Percentiles rank a stretch among this genome's conserved stretches.
These are phyloP conservation scores for Rhododendron griersonianum DNA, from an alignment of 148 eudicot genomes.

Conservation along the genomic window DNA sequence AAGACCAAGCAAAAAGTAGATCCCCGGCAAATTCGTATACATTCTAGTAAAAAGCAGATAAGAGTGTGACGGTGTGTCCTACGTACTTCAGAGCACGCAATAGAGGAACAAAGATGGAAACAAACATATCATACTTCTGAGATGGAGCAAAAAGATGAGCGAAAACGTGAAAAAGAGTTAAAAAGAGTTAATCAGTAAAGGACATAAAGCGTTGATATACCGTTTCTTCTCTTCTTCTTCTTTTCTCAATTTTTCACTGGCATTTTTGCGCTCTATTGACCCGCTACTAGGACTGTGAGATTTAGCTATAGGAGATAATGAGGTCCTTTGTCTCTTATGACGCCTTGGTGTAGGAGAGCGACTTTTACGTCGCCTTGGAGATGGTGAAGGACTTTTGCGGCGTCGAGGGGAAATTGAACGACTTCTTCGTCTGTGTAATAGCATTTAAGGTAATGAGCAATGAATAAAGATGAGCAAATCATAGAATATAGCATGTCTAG, in stretches of 20 bases:
- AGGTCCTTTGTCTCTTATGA: constrained; percentile 47
- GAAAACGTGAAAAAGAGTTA: not conserved
- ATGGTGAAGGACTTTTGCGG: constrained; percentile 61
- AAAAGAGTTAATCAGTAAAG: constrained; percentile 4
- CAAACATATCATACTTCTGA: not conserved
- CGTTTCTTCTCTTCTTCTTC: constrained; percentile 86
- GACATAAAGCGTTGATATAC: constrained; percentile 30
- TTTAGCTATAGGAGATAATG: constrained; percentile 52
- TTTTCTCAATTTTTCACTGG: constrained; percentile 62
- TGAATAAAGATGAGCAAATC: constrained; percentile 1
- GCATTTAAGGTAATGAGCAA: constrained; percentile 29
- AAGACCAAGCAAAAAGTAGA: not conserved
- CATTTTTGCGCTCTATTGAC: constrained; percentile 52
- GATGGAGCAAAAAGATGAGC: not conserved
- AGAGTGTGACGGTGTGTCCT: not conserved
- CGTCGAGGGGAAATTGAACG: constrained; percentile 67
- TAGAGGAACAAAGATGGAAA: not conserved
- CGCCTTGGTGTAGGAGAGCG: constrained; percentile 64
- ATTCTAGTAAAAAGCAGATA: not conserved
- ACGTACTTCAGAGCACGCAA: not conserved
- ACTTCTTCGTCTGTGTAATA: constrained; percentile 73
- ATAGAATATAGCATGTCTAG: constrained; percentile 8
- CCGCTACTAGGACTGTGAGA: constrained; percentile 58
- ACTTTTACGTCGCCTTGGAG: constrained; percentile 64
- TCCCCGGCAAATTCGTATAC: not conserved